Conservation (phyloP, 495 filamentous ascomycete species). For the Tuber magnatum region DNA sequence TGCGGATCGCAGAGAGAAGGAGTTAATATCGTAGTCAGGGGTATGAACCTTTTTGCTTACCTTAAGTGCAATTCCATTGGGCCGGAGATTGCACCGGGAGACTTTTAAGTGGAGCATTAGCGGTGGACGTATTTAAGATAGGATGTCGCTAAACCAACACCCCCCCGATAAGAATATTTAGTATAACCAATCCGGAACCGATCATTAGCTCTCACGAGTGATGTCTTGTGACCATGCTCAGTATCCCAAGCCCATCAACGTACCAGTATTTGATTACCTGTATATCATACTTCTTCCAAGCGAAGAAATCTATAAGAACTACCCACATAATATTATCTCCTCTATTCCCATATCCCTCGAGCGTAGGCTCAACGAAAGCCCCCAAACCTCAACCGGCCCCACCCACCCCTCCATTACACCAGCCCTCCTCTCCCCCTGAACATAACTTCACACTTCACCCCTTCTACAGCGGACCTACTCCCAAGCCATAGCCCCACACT, state of each 20-base stretch:
- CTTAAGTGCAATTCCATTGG: background rate
- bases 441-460: constrained; percentile 15
- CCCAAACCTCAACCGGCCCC: background rate
- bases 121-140: background rate
- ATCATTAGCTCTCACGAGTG: background rate
- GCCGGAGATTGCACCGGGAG: background rate
- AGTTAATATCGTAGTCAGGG: background rate
- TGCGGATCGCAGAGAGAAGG: too few relatives aligned
- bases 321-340: background rate
- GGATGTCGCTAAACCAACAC: background rate
- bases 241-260: background rate
- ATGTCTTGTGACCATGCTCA: background rate
- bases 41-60: background rate
- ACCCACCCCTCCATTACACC: background rate
- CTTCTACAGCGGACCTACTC: background rate
- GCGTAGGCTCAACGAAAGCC: background rate
- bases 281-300: background rate
- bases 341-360: background rate
- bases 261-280: background rate
- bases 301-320: background rate
- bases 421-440: constrained; percentile 11
- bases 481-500: constrained; percentile 16
- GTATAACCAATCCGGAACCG: background rate
- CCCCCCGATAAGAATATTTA: background rate
- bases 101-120: background rate